Conservation (phyloP, 768 basidiomycete genomes). For the Auricularia sp. region DNA sequence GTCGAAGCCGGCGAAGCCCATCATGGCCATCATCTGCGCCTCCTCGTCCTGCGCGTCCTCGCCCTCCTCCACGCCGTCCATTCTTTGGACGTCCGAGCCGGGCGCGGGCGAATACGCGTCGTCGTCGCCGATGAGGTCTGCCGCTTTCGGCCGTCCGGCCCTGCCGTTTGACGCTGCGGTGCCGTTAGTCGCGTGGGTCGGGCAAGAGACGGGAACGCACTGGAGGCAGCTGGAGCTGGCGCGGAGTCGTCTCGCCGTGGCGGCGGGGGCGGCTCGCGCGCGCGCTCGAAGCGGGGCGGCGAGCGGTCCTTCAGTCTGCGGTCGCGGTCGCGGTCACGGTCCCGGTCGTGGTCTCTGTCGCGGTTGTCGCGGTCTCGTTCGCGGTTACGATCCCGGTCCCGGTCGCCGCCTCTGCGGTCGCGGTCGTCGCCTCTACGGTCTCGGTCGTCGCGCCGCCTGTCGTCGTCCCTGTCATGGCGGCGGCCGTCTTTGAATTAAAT, state of each 20-base stretch:
- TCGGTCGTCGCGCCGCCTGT: constrained; percentile 9
- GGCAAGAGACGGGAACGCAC: background rate
- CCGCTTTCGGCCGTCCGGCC: constrained; percentile 3
- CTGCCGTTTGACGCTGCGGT: background rate
- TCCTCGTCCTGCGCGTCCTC: constrained; percentile 55
- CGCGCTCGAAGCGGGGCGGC: constrained; percentile 4
- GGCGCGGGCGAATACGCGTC: constrained; percentile 2
- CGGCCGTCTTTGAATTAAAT: constrained; percentile 4
- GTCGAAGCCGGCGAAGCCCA: constrained; percentile 85
- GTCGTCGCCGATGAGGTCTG: constrained; percentile 12
- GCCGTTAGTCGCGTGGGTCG: constrained; percentile 10
- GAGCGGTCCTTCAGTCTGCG: background rate
- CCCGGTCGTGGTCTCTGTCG: constrained; percentile 7
- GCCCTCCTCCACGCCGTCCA: constrained; percentile 20
- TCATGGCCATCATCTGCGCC: constrained; percentile 76
- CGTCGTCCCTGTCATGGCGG: constrained; percentile 7
- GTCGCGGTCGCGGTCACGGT: constrained; percentile 7
- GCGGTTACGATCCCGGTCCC: constrained; percentile 25
- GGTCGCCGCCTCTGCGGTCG: constrained; percentile 25
- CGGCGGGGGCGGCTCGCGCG: background rate
- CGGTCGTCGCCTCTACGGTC: constrained; percentile 7
- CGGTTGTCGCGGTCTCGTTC: constrained; percentile 16
- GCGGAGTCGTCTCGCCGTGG: background rate
- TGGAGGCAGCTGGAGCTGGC: background rate
- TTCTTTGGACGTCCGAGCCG: constrained; percentile 23